phyloP scores from a whole-genome alignment of 108 stramenopile genomes.

The Cylindrotheca fusiformis region DNA sequence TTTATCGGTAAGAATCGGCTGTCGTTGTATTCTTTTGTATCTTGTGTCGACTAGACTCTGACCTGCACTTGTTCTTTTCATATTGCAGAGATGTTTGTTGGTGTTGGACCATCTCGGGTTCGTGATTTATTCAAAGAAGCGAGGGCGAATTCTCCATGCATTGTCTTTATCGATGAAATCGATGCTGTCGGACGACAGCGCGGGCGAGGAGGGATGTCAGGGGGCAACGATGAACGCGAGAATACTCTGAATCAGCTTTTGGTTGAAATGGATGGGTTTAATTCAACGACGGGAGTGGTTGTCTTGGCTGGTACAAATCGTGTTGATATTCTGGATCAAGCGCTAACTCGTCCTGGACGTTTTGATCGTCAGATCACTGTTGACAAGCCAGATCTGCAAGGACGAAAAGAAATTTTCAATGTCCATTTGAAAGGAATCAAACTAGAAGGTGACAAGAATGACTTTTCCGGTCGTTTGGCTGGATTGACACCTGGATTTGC shows the following conservation, averaged over 20 bases:
- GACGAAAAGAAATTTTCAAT: conserved; percentile 90
- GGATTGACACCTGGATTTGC: conserved; percentile 93
- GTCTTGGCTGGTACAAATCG: conserved; percentile 94
- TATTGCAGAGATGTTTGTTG: conserved; percentile 95
- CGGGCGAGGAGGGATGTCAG: conserved; percentile 83
- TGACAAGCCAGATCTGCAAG: conserved; percentile 90
- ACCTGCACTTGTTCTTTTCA: not conserved
- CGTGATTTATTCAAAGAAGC: conserved; percentile 97
- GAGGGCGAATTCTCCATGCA: conserved; percentile 89
- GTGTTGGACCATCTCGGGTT: conserved; percentile 97
- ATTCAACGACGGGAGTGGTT: conserved; percentile 82
- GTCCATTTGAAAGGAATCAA: conserved; percentile 88
- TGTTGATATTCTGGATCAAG: conserved; percentile 90
- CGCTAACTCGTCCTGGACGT: conserved; percentile 88
- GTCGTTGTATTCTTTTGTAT: not conserved
- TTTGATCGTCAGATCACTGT: conserved; percentile 95
- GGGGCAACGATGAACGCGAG: conserved; percentile 96
- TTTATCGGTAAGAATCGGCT: conserved; percentile 59
- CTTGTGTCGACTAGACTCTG: not conserved
- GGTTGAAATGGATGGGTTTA: conserved; percentile 99
- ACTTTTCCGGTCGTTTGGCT: conserved; percentile 82
- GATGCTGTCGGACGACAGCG: conserved; percentile 97
- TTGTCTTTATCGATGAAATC: conserved; percentile 98
- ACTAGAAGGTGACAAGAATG: conserved; percentile 63
- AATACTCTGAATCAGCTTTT: conserved; percentile 98